A percentile compares a stretch with the other conserved stretches of the same genome.
These are phyloP conservation scores for Meira miltonrushii DNA, from an alignment of 1,284 basidiomycete species.

Conservation along the genomic window DNA sequence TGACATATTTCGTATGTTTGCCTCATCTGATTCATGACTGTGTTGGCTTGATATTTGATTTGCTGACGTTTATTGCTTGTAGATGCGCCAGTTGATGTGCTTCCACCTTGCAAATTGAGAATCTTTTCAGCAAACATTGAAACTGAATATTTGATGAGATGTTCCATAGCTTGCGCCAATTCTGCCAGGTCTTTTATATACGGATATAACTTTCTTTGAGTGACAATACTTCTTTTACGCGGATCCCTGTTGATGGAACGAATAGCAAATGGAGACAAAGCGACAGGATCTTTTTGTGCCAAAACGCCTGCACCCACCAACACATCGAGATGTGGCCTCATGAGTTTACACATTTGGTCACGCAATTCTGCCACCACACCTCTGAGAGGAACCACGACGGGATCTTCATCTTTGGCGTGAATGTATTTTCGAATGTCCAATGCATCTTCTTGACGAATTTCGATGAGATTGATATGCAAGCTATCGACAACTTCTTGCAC, in stretches of 20 bases:
- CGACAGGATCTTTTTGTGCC: conserved; percentile 29
- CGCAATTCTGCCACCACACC: conserved; percentile 40
- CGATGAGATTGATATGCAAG: conserved; percentile 92
- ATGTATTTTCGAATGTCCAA: conserved; percentile 81
- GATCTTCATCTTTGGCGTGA: conserved; percentile 65
- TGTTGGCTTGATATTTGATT: conserved; percentile 52
- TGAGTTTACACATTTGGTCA: conserved; percentile 49
- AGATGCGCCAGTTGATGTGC: conserved; percentile 40
- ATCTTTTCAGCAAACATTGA: conserved; percentile 49
- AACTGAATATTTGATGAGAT: conserved; percentile 67
- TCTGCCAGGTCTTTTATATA: conserved; percentile 25
- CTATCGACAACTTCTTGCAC: conserved; percentile 89
- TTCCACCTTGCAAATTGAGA: conserved; percentile 53
- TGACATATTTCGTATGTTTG: conserved; percentile 57
- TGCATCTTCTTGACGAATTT: conserved; percentile 86
- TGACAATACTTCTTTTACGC: conserved; percentile 3
- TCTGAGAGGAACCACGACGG: conserved; percentile 36
- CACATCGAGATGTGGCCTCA: conserved; percentile 40
- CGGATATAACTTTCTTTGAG: neutral
- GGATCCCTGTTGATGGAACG: neutral
- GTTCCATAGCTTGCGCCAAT: conserved; percentile 44
- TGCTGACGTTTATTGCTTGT: conserved; percentile 36
- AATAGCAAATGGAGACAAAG: conserved; percentile 30
- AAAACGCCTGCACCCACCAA: conserved; percentile 35
- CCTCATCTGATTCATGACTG: conserved; percentile 62